phyloP scores from a whole-genome alignment of 2,329 filamentous ascomycete genomes.

The Aureobasidium sp. region DNA sequence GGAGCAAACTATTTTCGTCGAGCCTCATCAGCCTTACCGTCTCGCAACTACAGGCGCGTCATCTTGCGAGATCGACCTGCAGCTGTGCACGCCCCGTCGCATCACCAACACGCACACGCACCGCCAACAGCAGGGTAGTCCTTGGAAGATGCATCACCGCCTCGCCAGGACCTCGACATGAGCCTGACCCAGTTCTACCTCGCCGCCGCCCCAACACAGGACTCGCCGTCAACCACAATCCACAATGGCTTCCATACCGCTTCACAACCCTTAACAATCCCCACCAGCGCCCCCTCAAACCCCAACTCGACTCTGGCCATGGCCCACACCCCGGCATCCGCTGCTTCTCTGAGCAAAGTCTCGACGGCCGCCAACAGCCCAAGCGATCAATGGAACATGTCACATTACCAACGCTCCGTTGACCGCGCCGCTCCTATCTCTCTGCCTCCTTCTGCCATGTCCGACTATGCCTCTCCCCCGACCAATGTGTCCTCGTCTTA shows the following conservation, averaged over 20 bases:
- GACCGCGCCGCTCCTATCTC: slow-evolving; percentile 20
- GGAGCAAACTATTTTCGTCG: slow-evolving; percentile 5
- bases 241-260: slow-evolving; percentile 1
- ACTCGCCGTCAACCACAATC: not conserved
- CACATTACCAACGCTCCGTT: slow-evolving; percentile 34
- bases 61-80: slow-evolving; percentile 3
- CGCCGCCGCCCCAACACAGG: not conserved
- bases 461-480: slow-evolving; percentile 15
- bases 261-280: not conserved
- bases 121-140: slow-evolving; percentile 3
- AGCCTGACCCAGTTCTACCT: slow-evolving; percentile 11
- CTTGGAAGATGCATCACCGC: slow-evolving; percentile 16
- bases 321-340: slow-evolving; percentile 23
- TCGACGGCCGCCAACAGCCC: slow-evolving; percentile 34
- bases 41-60: not conserved
- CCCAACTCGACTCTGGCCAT: slow-evolving; percentile 18
- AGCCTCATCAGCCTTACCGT: slow-evolving; percentile 7
- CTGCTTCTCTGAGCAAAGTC: slow-evolving; percentile 26
- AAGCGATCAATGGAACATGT: slow-evolving; percentile 29
- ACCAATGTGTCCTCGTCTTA: slow-evolving; percentile 16
- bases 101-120: not conserved
- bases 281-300: not conserved
- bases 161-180: slow-evolving; percentile 8
- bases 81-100: slow-evolving; percentile 1
- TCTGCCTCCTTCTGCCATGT: slow-evolving; percentile 20